phyloP scores from a whole-genome alignment of 73 alveolate species.

The Blepharisma japonicum region DNA sequence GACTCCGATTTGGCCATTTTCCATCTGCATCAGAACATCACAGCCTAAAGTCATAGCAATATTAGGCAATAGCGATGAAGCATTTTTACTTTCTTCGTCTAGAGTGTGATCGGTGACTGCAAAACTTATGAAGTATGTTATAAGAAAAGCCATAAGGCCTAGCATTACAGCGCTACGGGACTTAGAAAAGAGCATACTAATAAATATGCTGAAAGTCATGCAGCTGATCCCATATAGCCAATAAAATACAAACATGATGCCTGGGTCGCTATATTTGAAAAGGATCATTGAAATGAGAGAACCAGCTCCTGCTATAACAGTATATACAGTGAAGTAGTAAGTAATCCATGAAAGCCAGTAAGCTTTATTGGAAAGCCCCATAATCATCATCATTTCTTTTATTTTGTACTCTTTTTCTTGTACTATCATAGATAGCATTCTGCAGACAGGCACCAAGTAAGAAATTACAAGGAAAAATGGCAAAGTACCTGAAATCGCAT shows the following conservation, averaged over 20 bases:
- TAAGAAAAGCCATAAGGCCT: slow-evolving; percentile 63
- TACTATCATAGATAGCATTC: slow-evolving; percentile 31
- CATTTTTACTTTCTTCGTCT: slow-evolving; percentile 39
- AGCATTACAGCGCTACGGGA: slow-evolving; percentile 75
- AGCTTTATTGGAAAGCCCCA: slow-evolving; percentile 90
- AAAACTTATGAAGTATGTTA: slow-evolving; percentile 63
- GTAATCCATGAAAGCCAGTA: slow-evolving; percentile 91
- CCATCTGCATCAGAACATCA: slow-evolving; percentile 60
- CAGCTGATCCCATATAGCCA: slow-evolving; percentile 69
- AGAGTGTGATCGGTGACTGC: slow-evolving; percentile 54
- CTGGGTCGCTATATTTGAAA: slow-evolving; percentile 61
- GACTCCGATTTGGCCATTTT: slow-evolving; percentile 56
- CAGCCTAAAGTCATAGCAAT: slow-evolving; percentile 66
- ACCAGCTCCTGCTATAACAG: slow-evolving; percentile 64
- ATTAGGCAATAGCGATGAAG: slow-evolving; percentile 65
- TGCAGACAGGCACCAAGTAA: slow-evolving; percentile 12
- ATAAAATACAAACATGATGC: slow-evolving; percentile 64
- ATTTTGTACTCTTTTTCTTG: slow-evolving; percentile 89
- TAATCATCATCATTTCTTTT: slow-evolving; percentile 97
- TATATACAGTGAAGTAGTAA: slow-evolving; percentile 67
- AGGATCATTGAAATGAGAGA: slow-evolving; percentile 47
- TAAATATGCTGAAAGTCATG: slow-evolving; percentile 61
- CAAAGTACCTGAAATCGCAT: slow-evolving; percentile 21
- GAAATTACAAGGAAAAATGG: slow-evolving; percentile 30
- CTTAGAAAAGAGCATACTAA: slow-evolving; percentile 76